phyloP scores from a whole-genome alignment of 192 early-diverging fungal genomes.

The Podila verticillata region DNA sequence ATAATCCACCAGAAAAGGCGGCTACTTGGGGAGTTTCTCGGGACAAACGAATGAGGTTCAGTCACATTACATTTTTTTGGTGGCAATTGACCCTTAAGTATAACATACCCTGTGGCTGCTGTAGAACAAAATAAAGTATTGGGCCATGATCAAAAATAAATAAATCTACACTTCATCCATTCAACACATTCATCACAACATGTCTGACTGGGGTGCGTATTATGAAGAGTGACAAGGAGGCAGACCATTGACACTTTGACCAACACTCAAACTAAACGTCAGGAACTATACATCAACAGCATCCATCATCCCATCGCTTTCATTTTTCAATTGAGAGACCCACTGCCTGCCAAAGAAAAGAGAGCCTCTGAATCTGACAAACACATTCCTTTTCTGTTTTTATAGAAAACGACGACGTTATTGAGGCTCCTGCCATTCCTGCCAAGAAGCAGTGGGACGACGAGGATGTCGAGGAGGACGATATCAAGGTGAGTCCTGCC shows the following conservation, averaged over 20 bases:
- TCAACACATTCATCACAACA: conserved; percentile 9
- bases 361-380: not conserved
- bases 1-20: not conserved
- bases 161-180: not conserved
- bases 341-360: not conserved
- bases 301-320: too few species aligned
- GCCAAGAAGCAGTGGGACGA: conserved; percentile 71
- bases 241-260: not conserved
- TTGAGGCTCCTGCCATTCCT: conserved; percentile 51
- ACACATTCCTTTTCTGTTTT: conserved; percentile 1
- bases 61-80: too few species aligned
- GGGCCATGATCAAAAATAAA: too few species aligned
- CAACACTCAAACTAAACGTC: not conserved
- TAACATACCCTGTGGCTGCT: too few species aligned
- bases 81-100: too few species aligned
- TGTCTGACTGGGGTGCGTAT: conserved; percentile 56
- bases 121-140: too few species aligned
- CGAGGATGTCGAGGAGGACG: conserved; percentile 67
- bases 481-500: conserved; percentile 57
- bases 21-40: not conserved
- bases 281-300: not conserved
- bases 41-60: too few species aligned
- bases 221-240: not conserved
- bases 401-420: conserved; percentile 56
- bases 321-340: not conserved